These are phyloP conservation scores for Grosmannia clavigera DNA, from an alignment of 2,329 filamentous ascomycete genomes.

Conservation along the genomic window DNA sequence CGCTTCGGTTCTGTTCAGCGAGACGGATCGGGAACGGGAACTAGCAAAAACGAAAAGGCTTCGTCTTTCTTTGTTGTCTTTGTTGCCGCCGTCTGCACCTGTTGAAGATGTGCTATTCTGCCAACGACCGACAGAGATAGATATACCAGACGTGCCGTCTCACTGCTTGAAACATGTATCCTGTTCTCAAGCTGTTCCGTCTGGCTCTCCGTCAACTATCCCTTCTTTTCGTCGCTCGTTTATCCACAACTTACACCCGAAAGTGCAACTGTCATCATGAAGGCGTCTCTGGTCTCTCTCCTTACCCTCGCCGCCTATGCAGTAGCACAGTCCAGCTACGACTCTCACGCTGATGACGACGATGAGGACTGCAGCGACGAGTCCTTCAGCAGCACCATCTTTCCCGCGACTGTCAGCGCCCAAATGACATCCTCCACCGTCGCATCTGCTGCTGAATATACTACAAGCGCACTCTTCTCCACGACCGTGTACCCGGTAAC, in stretches of 20 bases:
- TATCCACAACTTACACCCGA: too few relatives aligned
- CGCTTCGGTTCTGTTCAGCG: too few relatives aligned
- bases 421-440: not conserved
- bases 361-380: constrained; percentile 7
- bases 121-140: not conserved
- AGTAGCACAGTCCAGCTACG: not conserved
- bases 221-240: not conserved
- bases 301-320: constrained; percentile 6
- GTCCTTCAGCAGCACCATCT: not conserved
- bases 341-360: not conserved
- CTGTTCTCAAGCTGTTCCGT: not conserved
- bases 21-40: too few relatives aligned
- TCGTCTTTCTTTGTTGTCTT: too few relatives aligned
- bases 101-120: not conserved
- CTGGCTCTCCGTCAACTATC: not conserved
- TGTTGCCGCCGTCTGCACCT: too few relatives aligned
- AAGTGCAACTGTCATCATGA: constrained; percentile 5
- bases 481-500: constrained; percentile 31
- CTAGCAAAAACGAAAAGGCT: too few relatives aligned
- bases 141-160: not conserved
- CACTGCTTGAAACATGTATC: not conserved
- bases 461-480: constrained; percentile 28
- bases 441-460: constrained; percentile 2
- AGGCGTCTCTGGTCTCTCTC: constrained; percentile 6
- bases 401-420: not conserved